These are phyloP conservation scores for Dioscorea dumetorum DNA, from an alignment of 106 monocot species.

Conservation along the genomic window DNA sequence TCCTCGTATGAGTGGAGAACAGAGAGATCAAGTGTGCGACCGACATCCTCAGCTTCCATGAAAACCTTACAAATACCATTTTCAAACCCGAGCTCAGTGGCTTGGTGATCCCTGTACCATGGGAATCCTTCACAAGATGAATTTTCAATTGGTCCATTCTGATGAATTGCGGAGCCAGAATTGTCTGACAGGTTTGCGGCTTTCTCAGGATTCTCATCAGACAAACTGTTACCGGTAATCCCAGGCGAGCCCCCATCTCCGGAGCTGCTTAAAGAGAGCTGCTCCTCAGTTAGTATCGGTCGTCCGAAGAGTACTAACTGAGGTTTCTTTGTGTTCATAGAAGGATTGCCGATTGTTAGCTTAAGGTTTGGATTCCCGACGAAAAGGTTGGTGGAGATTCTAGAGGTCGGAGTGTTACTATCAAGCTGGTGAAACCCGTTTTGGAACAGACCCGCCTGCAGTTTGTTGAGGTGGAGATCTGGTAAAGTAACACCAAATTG, in stretches of 20 bases:
- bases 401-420: conserved; percentile 9
- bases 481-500: conserved; percentile 45
- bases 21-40: conserved; percentile 64
- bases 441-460: conserved; percentile 34
- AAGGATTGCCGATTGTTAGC: conserved; percentile 40
- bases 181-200: conserved; percentile 5
- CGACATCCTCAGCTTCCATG: conserved; percentile 65
- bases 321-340: conserved; percentile 20
- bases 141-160: conserved; percentile 1
- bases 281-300: conserved; percentile 56
- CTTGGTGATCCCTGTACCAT: conserved; percentile 14
- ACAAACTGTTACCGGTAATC: not conserved
- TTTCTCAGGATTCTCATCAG: conserved; percentile 14
- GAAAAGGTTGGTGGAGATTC: conserved; percentile 32
- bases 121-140: conserved; percentile 8
- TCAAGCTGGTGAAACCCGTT: conserved; percentile 25
- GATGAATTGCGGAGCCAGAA: conserved; percentile 1
- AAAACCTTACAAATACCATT: conserved; percentile 69
- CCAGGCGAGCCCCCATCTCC: conserved; percentile 33
- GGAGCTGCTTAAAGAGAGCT: conserved; percentile 25
- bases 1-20: conserved; percentile 63
- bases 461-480: conserved; percentile 49
- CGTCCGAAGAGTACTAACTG: conserved; percentile 61
- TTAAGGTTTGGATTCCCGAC: conserved; percentile 15
- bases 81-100: conserved; percentile 26